These are phyloP conservation scores for Ogataea pilisensis DNA, from an alignment of 805 yeast genomes.

Conservation along the genomic window DNA sequence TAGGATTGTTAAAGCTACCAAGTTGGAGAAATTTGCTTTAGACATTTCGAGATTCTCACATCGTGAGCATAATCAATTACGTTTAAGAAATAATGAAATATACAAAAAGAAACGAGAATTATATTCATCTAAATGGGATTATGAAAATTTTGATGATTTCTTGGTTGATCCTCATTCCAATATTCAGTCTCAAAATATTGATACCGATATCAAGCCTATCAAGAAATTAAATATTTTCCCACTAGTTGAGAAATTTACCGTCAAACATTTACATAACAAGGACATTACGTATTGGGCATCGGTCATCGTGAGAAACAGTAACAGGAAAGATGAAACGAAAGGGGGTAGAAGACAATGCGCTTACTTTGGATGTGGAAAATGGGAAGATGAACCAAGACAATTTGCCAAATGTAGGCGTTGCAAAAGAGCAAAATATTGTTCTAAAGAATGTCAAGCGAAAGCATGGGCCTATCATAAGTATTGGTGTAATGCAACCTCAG, in stretches of 20 bases:
- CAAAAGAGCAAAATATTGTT: slow-evolving; percentile 91
- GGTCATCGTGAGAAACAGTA: slow-evolving; percentile 94
- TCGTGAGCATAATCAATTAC: slow-evolving; percentile 24
- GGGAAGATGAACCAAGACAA: slow-evolving; percentile 89
- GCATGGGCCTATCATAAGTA: slow-evolving; percentile 93
- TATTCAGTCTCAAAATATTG: slow-evolving; percentile 19
- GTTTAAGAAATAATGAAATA: slow-evolving; percentile 25
- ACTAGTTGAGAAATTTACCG: slow-evolving; percentile 86
- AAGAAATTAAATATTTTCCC: slow-evolving; percentile 73
- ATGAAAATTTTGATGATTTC: slow-evolving; percentile 12
- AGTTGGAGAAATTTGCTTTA: slow-evolving; percentile 26
- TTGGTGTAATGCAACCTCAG: slow-evolving; percentile 65
- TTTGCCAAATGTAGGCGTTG: slow-evolving; percentile 95
- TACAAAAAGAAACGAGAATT: slow-evolving; percentile 19
- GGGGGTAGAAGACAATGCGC: slow-evolving; percentile 97
- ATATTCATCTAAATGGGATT: slow-evolving; percentile 40
- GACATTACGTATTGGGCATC: slow-evolving; percentile 96
- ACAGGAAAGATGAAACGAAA: slow-evolving; percentile 79
- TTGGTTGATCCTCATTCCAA: neutral
- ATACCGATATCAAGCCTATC: slow-evolving; percentile 36
- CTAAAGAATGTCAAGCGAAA: slow-evolving; percentile 82
- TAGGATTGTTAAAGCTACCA: slow-evolving; percentile 23
- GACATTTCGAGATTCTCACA: slow-evolving; percentile 27
- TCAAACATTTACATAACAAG: slow-evolving; percentile 54
- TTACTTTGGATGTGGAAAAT: slow-evolving; percentile 83